Conservation (phyloP, 129 eudicot species). For the Scalesia atractyloides region DNA sequence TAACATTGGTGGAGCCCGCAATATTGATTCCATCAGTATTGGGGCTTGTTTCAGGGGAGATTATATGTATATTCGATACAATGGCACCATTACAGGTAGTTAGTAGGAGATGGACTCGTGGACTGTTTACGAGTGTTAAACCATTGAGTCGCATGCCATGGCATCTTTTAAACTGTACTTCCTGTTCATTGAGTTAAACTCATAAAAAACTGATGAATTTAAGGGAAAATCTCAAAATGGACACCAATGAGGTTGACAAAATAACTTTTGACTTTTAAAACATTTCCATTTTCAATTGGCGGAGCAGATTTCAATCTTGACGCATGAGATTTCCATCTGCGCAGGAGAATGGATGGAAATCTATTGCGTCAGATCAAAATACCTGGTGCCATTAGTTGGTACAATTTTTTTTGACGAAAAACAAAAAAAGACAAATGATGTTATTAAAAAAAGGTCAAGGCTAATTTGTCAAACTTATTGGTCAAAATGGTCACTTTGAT, state of each 20-base stretch:
- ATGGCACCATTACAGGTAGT: slow-evolving; percentile 44
- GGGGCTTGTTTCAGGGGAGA: slow-evolving; percentile 71
- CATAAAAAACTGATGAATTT: not conserved
- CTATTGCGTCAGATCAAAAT: too few relatives aligned
- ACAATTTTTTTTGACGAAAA: too few relatives aligned
- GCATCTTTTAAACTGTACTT: slow-evolving; percentile 56
- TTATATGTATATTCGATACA: slow-evolving; percentile 47
- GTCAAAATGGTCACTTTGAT: too few relatives aligned
- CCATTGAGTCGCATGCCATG: slow-evolving; percentile 53
- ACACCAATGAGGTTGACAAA: not conserved
- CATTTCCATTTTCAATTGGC: too few relatives aligned
- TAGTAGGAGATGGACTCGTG: slow-evolving; percentile 52
- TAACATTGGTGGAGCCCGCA: slow-evolving; percentile 47
- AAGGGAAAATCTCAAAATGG: too few relatives aligned
- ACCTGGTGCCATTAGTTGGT: too few relatives aligned
- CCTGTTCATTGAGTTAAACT: slow-evolving; percentile 37
- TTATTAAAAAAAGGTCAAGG: too few relatives aligned
- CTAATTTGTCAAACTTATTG: too few relatives aligned
- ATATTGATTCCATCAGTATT: slow-evolving; percentile 73
- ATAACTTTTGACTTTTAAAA: too few relatives aligned
- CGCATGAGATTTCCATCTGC: not conserved
- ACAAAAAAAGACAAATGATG: too few relatives aligned
- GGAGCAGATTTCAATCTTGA: too few relatives aligned
- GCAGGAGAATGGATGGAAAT: too few relatives aligned
- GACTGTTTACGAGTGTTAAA: slow-evolving; percentile 53